Conservation (phyloP, 306 rosid genomes). For the Chamaecrista fasciculata region DNA sequence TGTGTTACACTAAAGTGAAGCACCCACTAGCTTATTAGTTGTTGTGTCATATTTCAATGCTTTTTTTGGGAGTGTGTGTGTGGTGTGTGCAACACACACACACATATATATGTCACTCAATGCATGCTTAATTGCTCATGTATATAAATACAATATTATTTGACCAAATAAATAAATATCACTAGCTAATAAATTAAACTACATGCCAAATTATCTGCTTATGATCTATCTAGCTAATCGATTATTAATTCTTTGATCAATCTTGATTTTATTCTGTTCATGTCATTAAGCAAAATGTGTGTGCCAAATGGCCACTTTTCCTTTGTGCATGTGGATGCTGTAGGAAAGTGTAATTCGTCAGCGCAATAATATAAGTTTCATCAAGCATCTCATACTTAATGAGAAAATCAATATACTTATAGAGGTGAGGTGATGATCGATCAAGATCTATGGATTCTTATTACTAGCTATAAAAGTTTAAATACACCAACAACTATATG, state of each 20-base stretch:
- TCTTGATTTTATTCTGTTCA: no score
- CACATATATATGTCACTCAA: background rate
- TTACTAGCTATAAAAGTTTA: no score
- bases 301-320: background rate
- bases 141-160: background rate
- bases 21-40: slow-evolving; percentile 16
- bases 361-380: background rate
- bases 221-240: no score
- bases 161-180: no score
- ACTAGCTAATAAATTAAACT: background rate
- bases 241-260: no score
- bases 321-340: background rate
- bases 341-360: background rate
- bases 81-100: no score
- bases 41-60: background rate
- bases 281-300: no score
- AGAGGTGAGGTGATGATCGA: no score
- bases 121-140: background rate
- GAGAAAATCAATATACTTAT: no score
- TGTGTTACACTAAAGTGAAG: slow-evolving; percentile 29
- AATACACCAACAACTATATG: no score
- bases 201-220: background rate
- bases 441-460: no score
- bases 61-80: background rate
- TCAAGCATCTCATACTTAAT: no score